Evolutionary conservation across 805 yeast species (phyloP).

Genomic region (Kodamaea kaohsiungensis): DNA sequence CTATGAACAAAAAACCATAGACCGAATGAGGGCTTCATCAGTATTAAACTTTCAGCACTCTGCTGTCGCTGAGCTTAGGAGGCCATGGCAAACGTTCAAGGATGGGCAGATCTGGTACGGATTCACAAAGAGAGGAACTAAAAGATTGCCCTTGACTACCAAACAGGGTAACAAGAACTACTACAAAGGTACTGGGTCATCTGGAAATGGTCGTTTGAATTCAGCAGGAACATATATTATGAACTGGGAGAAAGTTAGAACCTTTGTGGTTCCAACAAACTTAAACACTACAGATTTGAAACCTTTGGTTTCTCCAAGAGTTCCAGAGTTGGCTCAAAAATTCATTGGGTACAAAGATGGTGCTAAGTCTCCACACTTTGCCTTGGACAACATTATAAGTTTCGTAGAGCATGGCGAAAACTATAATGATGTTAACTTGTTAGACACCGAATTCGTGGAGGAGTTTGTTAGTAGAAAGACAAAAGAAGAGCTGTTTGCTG

Average conservation of each 20-base stretch:
- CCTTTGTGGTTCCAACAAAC: slow-evolving; percentile 78
- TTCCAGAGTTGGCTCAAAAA: slow-evolving; percentile 67
- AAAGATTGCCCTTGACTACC: slow-evolving; percentile 80
- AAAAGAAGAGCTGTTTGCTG: slow-evolving; percentile 15
- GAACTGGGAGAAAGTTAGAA: slow-evolving; percentile 83
- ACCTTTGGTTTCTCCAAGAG: slow-evolving; percentile 76
- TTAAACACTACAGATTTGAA: slow-evolving; percentile 45
- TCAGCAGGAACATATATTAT: slow-evolving; percentile 72
- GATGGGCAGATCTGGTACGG: slow-evolving; percentile 90
- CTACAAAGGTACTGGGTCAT: slow-evolving; percentile 95
- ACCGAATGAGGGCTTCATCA: slow-evolving; percentile 52
- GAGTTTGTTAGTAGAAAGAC: slow-evolving; percentile 35
- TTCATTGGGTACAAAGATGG: slow-evolving; percentile 72
- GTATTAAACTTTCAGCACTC: slow-evolving; percentile 42
- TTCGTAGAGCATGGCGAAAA: slow-evolving; percentile 73
- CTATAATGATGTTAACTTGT: slow-evolving; percentile 39
- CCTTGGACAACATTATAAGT: slow-evolving; percentile 70
- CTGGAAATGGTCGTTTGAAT: slow-evolving; percentile 86
- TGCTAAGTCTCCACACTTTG: slow-evolving; percentile 70
- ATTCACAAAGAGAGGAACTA: slow-evolving; percentile 71
- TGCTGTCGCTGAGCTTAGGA: slow-evolving; percentile 50
- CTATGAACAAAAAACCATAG: background rate
- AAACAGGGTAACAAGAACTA: slow-evolving; percentile 92
- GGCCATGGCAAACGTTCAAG: slow-evolving; percentile 87
- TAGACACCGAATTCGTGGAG: slow-evolving; percentile 35